phyloP scores from a whole-genome alignment of 2,329 filamentous ascomycete species.

The Beauveria pseudobassiana region DNA sequence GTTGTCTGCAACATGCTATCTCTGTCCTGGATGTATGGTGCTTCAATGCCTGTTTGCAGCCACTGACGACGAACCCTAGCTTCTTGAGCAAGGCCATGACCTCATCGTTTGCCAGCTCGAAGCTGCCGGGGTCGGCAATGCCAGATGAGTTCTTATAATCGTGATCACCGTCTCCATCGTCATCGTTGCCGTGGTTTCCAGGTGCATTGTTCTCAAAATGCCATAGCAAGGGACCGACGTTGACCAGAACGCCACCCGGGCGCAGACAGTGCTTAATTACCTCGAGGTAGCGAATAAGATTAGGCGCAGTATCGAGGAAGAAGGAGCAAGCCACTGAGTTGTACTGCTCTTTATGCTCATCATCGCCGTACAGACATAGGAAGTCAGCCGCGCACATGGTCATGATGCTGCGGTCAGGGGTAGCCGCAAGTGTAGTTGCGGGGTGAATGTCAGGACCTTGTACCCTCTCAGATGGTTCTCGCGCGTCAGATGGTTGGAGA shows the following conservation, averaged over 20 bases:
- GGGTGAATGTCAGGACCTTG: constrained; percentile 72
- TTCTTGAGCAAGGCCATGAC: constrained; percentile 66
- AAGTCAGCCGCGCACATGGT: constrained; percentile 93
- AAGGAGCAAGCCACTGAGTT: constrained; percentile 86
- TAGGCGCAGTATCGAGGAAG: constrained; percentile 95
- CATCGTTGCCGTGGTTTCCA: constrained; percentile 46
- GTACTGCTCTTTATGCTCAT: constrained; percentile 54
- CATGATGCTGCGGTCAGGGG: constrained; percentile 56
- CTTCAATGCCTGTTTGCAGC: constrained; percentile 50
- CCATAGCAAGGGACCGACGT: constrained; percentile 87
- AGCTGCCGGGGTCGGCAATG: constrained; percentile 81
- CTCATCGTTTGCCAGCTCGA: constrained; percentile 87
- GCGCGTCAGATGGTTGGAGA: constrained; percentile 75
- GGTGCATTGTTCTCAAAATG: constrained; percentile 78
- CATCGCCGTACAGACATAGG: constrained; percentile 69
- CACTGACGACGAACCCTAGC: constrained; percentile 69
- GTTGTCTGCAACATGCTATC: constrained; percentile 79
- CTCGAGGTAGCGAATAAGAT: constrained; percentile 83
- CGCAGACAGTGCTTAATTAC: constrained; percentile 72
- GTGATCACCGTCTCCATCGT: constrained; percentile 42
- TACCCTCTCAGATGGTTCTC: constrained; percentile 68
- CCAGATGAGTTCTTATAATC: constrained; percentile 48
- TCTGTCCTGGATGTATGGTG: constrained; percentile 81
- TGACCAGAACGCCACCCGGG: constrained; percentile 74
- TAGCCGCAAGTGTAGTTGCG: constrained; percentile 40